Conservation (phyloP, 345 rosid genomes). For the Aethionema arabicum region DNA sequence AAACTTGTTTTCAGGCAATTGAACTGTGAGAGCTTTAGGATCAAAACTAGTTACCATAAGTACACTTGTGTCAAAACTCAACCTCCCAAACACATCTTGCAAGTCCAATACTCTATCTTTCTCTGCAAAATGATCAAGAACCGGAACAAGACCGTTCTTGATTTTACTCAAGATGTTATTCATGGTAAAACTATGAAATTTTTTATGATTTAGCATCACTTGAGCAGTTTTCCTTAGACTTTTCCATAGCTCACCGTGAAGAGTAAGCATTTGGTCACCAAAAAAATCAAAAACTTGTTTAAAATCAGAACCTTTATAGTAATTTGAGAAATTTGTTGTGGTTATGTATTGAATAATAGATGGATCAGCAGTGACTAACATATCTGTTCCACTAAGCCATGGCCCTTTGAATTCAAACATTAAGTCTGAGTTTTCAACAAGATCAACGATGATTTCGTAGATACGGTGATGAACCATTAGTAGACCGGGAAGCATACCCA, state of each 20-base stretch:
- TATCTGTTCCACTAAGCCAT: conserved; percentile 20
- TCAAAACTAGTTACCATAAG: conserved; percentile 37
- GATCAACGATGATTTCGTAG: conserved; percentile 23
- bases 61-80: conserved; percentile 36
- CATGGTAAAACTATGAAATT: conserved; percentile 12
- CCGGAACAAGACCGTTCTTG: conserved; percentile 5
- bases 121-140: conserved; percentile 18
- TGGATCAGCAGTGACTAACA: conserved; percentile 32
- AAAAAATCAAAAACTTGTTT: conserved; percentile 29
- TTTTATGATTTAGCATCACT: background rate
- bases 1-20: conserved; percentile 26
- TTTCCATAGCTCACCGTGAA: conserved; percentile 31
- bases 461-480: conserved; percentile 5
- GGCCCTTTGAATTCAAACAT: conserved; percentile 34
- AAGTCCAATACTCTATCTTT: conserved; percentile 16
- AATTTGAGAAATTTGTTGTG: conserved; percentile 34
- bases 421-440: conserved; percentile 10
- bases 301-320: conserved; percentile 34
- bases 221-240: conserved; percentile 24
- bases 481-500: conserved; percentile 26
- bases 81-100: background rate
- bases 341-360: conserved; percentile 31
- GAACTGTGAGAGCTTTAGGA: conserved; percentile 32
- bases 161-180: background rate
- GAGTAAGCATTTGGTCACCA: conserved; percentile 32